Conservation (phyloP, 768 basidiomycete species). For the Russula foetens region DNA sequence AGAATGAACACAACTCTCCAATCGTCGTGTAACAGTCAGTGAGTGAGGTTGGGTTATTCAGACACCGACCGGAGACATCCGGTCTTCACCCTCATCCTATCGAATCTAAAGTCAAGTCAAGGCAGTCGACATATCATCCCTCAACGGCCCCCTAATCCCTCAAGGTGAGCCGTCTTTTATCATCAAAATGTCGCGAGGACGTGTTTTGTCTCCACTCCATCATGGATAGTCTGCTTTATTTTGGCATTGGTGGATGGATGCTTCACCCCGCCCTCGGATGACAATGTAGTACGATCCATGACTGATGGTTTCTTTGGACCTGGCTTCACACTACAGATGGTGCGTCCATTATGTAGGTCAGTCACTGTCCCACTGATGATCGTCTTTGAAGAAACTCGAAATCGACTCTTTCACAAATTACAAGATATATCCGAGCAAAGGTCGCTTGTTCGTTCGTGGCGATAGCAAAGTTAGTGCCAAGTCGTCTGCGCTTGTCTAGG, state of each 20-base stretch:
- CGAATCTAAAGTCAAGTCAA: neutral
- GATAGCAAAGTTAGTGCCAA: constrained; percentile 75
- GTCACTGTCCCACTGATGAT: constrained; percentile 21
- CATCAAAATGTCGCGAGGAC: constrained; percentile 11
- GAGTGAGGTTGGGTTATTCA: neutral
- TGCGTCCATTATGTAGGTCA: constrained; percentile 8
- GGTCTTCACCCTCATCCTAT: neutral
- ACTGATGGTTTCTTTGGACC: constrained; percentile 7
- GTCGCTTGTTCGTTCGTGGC: constrained; percentile 89
- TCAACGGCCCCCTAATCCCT: constrained; percentile 32
- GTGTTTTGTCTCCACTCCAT: neutral
- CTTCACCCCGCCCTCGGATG: constrained; percentile 15
- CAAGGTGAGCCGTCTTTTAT: constrained; percentile 50
- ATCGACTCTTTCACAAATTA: constrained; percentile 96
- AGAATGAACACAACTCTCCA: neutral
- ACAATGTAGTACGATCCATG: constrained; percentile 5
- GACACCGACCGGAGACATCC: constrained; percentile 13
- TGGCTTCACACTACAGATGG: constrained; percentile 22
- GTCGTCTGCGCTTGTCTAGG: neutral
- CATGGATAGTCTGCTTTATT: constrained; percentile 12
- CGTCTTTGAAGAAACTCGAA: constrained; percentile 79
- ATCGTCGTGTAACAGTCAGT: no score
- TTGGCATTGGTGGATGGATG: constrained; percentile 21
- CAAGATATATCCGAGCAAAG: constrained; percentile 98
- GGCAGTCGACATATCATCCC: neutral